phyloP scores from a whole-genome alignment of 1,284 basidiomycete species.

The Cryptococcus amylolentus region DNA sequence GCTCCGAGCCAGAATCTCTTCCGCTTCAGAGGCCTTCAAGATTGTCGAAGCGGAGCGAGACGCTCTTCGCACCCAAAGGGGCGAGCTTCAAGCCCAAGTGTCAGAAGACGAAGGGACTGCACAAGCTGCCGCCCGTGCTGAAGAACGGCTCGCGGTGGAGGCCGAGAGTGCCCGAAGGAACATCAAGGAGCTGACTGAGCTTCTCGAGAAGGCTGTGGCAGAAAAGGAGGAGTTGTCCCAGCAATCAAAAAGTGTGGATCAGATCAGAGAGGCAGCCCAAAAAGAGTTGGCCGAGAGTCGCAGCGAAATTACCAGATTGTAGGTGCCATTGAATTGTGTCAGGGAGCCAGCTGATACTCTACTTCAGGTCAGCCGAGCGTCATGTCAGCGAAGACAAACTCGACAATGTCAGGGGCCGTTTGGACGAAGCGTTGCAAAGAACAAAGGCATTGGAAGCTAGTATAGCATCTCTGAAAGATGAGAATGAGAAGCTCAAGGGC shows the following conservation, averaged over 20 bases:
- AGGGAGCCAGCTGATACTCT: neutral
- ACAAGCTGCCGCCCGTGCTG: neutral
- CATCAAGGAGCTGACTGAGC: neutral
- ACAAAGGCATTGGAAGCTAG: too few species aligned
- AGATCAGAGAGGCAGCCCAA: slow-evolving; percentile 1
- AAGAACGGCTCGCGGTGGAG: neutral
- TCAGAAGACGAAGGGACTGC: neutral
- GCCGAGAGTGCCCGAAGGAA: neutral
- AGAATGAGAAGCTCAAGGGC: slow-evolving; percentile 8
- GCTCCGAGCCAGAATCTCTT: neutral
- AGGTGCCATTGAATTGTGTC: neutral
- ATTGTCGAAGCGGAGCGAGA: neutral
- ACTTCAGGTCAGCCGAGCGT: neutral
- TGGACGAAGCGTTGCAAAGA: too few species aligned
- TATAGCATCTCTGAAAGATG: neutral
- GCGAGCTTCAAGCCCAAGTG: neutral
- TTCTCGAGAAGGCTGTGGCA: neutral
- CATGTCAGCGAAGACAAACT: neutral
- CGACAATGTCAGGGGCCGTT: too few species aligned
- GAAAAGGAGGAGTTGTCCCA: neutral
- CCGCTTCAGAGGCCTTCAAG: neutral
- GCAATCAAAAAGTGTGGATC: neutral
- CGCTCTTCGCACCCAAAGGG: neutral
- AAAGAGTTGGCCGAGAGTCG: neutral
- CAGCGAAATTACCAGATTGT: slow-evolving; percentile 4